Evolutionary conservation across 2,329 filamentous ascomycete species (phyloP), one percentile per base, ranked within the genome.

Genomic region (Cyphellophora europaea): DNA sequence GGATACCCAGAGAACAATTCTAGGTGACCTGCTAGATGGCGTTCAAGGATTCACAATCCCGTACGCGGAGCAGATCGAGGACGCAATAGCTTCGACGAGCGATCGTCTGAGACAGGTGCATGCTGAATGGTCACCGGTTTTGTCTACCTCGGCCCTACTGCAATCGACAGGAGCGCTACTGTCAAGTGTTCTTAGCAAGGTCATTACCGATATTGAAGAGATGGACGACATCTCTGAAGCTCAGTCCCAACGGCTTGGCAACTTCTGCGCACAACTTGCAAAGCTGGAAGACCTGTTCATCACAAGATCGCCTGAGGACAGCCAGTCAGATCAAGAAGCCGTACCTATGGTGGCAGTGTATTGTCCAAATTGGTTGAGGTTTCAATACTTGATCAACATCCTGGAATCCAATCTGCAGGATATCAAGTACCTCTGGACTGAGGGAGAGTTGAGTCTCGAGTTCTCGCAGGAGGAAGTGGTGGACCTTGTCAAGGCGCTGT

Each of bases 381-480:
- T 79, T 49, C 74, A 77, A 50, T 79, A 79, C 46, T 51, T 80
- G 34, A 59, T 67, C 27, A 76, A 79, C 45, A 77, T 80, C 29
- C 52, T 80, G 34, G 76, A 79, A 35, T 71, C 71, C 36, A 74
- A 67, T 32, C 56, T 80, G 11, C 75, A 72, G 13, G 76, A 80
- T 48, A 79, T 80, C 56, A 77, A 71, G 48, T 79, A 71, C 43
- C 53, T 79, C 28, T 80, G 76, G 76, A 65, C 63, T 3, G 74
- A 80, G 45, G 72, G 73, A n/a, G 76, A 76, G 52, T 49, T 80
- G 47, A 69, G 68, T 40, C 51, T 78, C 36, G 75, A 79, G 49
- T 79, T 79, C 56, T 66, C 66, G 15, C 60, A 61, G 3, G 72
- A 76, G 19, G 76, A 80, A 51, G 67, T 80, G 6, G 61, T 77